These are phyloP conservation scores for Thelonectria blattea DNA, from an alignment of 2,329 filamentous ascomycete species.

Conservation along the genomic window DNA sequence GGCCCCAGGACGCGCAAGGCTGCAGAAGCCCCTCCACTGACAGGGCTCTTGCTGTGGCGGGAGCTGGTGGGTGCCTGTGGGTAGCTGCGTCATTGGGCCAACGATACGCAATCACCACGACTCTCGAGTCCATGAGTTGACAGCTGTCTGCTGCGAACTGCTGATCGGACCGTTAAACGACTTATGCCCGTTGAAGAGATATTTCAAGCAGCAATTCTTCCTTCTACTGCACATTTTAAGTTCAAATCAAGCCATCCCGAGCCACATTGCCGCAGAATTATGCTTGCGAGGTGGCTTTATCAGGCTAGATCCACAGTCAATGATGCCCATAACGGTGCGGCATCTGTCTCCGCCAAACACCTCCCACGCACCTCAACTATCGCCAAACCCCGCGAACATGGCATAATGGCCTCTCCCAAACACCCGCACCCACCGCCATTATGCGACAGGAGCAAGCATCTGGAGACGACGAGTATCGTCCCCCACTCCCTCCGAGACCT, in stretches of 20 bases:
- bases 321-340: slow-evolving; percentile 5
- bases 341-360: slow-evolving; percentile 19
- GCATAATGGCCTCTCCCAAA: slow-evolving; percentile 38
- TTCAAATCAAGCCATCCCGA: background rate
- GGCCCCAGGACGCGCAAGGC: slow-evolving; percentile 34
- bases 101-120: slow-evolving; percentile 14
- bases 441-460: slow-evolving; percentile 40
- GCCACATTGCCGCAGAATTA: background rate
- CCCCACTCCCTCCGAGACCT: slow-evolving; percentile 62
- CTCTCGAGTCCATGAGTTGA: background rate
- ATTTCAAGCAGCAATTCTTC: background rate
- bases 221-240: background rate
- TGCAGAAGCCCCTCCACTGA: slow-evolving; percentile 34
- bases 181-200: background rate
- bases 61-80: background rate
- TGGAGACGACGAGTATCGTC: slow-evolving; percentile 53
- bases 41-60: slow-evolving; percentile 3
- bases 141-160: background rate
- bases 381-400: slow-evolving; percentile 39
- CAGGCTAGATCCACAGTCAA: slow-evolving; percentile 7
- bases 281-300: background rate
- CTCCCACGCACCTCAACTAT: slow-evolving; percentile 7
- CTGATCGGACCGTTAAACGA: background rate
- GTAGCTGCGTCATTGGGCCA: slow-evolving; percentile 20
- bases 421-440: slow-evolving; percentile 27